A percentile compares a stretch with the other conserved stretches of the same genome.
phyloP scores from a whole-genome alignment of 139 green algal species.

The Ostreobium quekettii region DNA sequence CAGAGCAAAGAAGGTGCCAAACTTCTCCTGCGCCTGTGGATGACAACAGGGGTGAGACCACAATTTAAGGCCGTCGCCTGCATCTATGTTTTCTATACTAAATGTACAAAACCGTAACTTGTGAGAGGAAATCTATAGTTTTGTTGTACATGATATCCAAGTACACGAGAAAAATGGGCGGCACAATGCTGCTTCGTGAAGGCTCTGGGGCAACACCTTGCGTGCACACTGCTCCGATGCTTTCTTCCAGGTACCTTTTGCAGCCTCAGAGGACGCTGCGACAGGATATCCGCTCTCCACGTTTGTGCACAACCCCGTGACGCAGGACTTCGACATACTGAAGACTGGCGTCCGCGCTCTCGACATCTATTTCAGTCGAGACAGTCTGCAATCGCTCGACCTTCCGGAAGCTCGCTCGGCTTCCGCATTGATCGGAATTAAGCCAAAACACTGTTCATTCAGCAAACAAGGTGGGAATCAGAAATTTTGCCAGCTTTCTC shows the following conservation, averaged over 20 bases:
- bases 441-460: too few species aligned
- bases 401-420: too few species aligned
- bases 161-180: neutral
- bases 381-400: too few species aligned
- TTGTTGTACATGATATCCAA: neutral
- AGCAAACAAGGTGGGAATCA: too few species aligned
- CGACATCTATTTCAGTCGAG: neutral
- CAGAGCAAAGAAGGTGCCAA: neutral
- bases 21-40: neutral
- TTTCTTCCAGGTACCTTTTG: neutral
- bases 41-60: neutral
- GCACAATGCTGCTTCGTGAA: neutral
- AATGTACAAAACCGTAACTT: constrained; percentile 6
- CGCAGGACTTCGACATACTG: neutral
- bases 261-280: neutral
- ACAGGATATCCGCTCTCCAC: neutral
- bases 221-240: neutral
- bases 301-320: neutral
- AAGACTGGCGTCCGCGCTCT: neutral
- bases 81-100: neutral
- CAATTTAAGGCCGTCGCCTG: too few species aligned
- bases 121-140: neutral
- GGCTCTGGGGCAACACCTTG: neutral
- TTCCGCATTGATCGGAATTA: too few species aligned
- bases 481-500: too few species aligned